Conservation (phyloP, 148 eudicot species). For the Hydrangea macrophylla region DNA sequence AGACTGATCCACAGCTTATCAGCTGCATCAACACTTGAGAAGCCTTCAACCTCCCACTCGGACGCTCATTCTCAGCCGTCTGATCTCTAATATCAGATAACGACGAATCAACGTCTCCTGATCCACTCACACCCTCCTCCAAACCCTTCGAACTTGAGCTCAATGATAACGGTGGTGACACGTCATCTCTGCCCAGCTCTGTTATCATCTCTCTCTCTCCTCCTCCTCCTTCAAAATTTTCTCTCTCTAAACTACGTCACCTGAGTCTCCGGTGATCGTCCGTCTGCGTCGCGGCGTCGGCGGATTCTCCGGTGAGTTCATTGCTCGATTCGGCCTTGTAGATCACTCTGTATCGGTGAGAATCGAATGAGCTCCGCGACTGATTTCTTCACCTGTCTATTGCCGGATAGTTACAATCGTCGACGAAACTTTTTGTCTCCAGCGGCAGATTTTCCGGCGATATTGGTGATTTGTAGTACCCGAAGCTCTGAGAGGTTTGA, state of each 20-base stretch:
- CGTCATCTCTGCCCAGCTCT: constrained; percentile 21
- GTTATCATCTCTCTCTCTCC: constrained; percentile 1
- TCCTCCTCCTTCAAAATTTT: background rate
- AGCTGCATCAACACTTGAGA: constrained; percentile 21
- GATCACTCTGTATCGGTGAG: constrained; percentile 26
- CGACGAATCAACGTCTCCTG: constrained; percentile 4
- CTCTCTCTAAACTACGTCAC: background rate
- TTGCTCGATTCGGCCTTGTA: constrained; percentile 20
- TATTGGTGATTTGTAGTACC: background rate
- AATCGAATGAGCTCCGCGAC: constrained; percentile 33
- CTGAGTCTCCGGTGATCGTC: constrained; percentile 10
- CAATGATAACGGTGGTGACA: constrained; percentile 20
- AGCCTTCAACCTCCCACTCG: constrained; percentile 22
- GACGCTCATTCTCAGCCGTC: constrained; percentile 3
- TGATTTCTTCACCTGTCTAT: constrained; percentile 18
- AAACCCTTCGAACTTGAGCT: constrained; percentile 16
- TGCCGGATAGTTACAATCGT: background rate
- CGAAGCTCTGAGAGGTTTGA: constrained; percentile 4
- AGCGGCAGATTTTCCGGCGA: background rate
- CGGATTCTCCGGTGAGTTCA: constrained; percentile 11
- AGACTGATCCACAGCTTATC: constrained; percentile 24
- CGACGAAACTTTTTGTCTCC: background rate
- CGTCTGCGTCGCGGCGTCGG: constrained; percentile 28
- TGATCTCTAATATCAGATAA: background rate
- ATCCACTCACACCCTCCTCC: constrained; percentile 21